phyloP scores from a whole-genome alignment of 1,284 basidiomycete genomes.

The Trametes polyzona region DNA sequence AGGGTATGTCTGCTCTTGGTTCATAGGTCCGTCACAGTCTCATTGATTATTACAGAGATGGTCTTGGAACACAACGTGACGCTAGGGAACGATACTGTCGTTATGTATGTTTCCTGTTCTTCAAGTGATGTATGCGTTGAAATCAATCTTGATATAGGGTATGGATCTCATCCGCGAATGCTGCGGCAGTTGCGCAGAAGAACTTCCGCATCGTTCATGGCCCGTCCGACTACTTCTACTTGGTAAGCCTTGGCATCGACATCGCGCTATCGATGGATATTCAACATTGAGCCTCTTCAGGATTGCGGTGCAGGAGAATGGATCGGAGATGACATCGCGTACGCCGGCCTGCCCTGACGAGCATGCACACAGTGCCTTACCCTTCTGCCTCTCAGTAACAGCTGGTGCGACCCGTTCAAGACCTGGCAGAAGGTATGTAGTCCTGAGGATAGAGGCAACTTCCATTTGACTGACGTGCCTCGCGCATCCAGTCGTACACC shows the following conservation, averaged over 20 bases:
- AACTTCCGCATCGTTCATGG: conserved; percentile 58
- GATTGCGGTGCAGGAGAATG: conserved; percentile 83
- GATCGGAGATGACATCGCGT: conserved; percentile 58
- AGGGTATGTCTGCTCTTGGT: no score
- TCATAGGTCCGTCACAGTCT: no score
- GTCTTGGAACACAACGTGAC: conserved; percentile 65
- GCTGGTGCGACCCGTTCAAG: conserved; percentile 78
- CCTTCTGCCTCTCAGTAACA: conserved; percentile 38
- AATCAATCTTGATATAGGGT: conserved; percentile 43
- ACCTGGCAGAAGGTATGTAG: conserved; percentile 70
- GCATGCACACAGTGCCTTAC: background rate
- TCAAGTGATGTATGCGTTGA: background rate
- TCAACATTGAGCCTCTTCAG: conserved; percentile 35
- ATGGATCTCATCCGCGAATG: conserved; percentile 53
- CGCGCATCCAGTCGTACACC: conserved; percentile 49
- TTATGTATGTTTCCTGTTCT: conserved; percentile 51
- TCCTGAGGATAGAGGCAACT: no score
- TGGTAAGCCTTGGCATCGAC: conserved; percentile 37
- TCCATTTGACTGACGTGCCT: no score
- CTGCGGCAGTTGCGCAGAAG: conserved; percentile 45
- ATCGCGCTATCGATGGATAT: background rate
- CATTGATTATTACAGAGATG: no score
- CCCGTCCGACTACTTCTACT: conserved; percentile 60
- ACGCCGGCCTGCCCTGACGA: background rate
- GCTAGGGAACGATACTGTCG: conserved; percentile 68